Evolutionary conservation across 768 basidiomycete species (phyloP).

Genomic region (Terana coerulea): DNA sequence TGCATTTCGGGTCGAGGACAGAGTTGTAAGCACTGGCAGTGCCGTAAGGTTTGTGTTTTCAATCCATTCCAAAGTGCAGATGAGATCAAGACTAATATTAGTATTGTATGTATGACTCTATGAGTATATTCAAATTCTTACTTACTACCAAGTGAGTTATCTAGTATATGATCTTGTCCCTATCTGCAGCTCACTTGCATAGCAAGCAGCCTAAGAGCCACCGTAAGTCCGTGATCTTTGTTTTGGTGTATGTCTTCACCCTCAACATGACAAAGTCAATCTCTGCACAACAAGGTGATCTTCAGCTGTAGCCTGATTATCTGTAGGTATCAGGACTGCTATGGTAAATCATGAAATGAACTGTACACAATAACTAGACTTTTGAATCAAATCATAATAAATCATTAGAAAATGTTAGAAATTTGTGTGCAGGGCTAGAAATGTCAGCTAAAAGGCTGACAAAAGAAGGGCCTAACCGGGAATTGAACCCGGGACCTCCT

Average conservation of each 20-base stretch:
- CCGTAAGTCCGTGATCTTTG: not conserved
- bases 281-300: not conserved
- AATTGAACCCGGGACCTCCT: conserved; percentile 90
- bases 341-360: not conserved
- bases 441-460: not conserved
- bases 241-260: not conserved
- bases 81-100: no score
- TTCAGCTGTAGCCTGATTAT: not conserved
- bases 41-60: no score
- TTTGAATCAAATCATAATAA: not conserved
- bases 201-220: not conserved
- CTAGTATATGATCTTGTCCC: no score
- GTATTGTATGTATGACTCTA: not conserved
- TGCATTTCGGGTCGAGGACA: no score
- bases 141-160: no score
- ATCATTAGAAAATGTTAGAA: not conserved
- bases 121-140: not conserved
- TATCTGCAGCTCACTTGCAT: not conserved
- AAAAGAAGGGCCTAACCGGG: conserved; percentile 62
- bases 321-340: not conserved
- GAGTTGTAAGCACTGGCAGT: no score
- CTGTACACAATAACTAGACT: not conserved
- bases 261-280: not conserved
- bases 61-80: no score
- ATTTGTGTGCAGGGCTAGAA: not conserved